Conservation (phyloP, 176 grass and related monocot genomes). For the Carex kokanica region DNA sequence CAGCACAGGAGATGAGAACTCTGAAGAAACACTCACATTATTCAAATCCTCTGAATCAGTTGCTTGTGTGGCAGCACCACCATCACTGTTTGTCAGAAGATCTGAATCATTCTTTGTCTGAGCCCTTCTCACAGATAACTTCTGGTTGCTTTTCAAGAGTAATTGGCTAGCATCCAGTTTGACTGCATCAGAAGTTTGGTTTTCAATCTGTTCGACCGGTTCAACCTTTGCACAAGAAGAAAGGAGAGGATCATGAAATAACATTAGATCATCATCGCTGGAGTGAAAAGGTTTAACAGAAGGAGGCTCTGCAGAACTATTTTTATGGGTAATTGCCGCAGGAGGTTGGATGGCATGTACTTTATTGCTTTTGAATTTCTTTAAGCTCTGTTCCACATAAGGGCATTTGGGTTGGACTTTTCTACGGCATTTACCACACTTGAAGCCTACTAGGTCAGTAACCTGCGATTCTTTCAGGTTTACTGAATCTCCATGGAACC, state of each 20-base stretch:
- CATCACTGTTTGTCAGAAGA: constrained; percentile 35
- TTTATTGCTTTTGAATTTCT: constrained; percentile 35
- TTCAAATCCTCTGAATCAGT: constrained; percentile 30
- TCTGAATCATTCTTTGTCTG: constrained; percentile 44
- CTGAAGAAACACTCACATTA: constrained; percentile 35
- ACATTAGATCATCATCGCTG: constrained; percentile 25
- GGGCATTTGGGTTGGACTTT: constrained; percentile 78
- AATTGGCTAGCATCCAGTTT: neutral
- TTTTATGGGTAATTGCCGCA: neutral
- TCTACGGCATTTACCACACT: constrained; percentile 84
- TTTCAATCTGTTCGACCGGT: constrained; percentile 25
- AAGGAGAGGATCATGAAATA: constrained; percentile 36
- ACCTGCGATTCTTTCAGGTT: constrained; percentile 70
- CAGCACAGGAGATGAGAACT: constrained; percentile 45
- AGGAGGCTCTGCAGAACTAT: neutral
- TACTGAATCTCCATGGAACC: constrained; percentile 94
- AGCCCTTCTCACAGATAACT: constrained; percentile 62
- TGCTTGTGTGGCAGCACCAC: constrained; percentile 31
- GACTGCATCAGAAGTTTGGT: neutral
- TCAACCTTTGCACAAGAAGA: constrained; percentile 31
- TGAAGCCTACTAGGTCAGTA: constrained; percentile 60
- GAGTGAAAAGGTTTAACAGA: neutral
- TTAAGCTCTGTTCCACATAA: constrained; percentile 46
- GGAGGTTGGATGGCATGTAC: neutral
- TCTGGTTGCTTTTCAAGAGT: constrained; percentile 41